Percentiles rank a stretch among this genome's conserved stretches.
Evolutionary conservation across 148 eudicot genomes (phyloP).

Genomic region (Hydrangea macrophylla): DNA sequence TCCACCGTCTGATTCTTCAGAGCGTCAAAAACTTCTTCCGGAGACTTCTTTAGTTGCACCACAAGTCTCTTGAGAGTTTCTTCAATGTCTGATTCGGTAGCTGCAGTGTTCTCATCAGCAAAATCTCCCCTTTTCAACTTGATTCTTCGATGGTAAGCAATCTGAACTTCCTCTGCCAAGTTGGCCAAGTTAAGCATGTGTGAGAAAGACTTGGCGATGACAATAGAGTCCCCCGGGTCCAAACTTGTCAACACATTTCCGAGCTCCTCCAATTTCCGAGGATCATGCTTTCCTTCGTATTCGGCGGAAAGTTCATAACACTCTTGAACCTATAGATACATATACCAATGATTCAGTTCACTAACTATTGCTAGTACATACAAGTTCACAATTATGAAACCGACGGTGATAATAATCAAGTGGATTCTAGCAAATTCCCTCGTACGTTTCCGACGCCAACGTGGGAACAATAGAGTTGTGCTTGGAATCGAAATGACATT

Average conservation of each 20-base stretch:
- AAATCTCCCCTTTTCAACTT: conserved; percentile 87
- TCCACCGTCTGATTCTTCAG: conserved; percentile 93
- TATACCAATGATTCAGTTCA: background rate
- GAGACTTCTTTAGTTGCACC: conserved; percentile 72
- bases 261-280: conserved; percentile 84
- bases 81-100: conserved; percentile 92
- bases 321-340: conserved; percentile 72
- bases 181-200: conserved; percentile 98
- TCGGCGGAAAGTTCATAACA: conserved; percentile 95
- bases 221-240: conserved; percentile 94
- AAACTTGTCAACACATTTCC: conserved; percentile 80
- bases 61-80: conserved; percentile 91
- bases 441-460: background rate
- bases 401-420: background rate
- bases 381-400: background rate
- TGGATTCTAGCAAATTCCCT: background rate
- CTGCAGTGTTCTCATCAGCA: conserved; percentile 74
- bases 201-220: conserved; percentile 82
- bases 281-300: conserved; percentile 78
- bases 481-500: too few relatives aligned
- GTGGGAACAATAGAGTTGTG: background rate
- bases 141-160: conserved; percentile 72
- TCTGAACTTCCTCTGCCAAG: conserved; percentile 94
- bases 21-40: conserved; percentile 89
- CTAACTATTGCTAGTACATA: background rate